These are phyloP conservation scores for Penicillium macrosclerotiorum DNA, from an alignment of 495 filamentous ascomycete species.

Conservation along the genomic window DNA sequence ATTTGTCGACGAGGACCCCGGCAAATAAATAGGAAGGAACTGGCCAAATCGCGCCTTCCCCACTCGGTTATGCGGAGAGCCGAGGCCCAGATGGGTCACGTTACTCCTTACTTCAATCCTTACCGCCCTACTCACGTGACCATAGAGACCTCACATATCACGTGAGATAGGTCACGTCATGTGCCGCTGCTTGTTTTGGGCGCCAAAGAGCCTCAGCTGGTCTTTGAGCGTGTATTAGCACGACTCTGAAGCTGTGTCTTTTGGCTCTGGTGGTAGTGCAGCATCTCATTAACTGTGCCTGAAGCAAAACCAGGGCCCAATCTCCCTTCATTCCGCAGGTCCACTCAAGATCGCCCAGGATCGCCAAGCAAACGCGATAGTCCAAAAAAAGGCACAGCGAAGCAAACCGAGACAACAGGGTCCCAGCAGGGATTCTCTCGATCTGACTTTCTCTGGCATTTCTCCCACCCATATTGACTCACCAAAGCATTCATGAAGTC, in stretches of 20 bases:
- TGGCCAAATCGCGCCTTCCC: slow-evolving; percentile 9
- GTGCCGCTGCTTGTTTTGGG: slow-evolving; percentile 17
- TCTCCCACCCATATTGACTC: neutral
- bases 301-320: slow-evolving; percentile 9
- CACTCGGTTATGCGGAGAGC: slow-evolving; percentile 26
- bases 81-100: slow-evolving; percentile 21
- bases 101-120: no score
- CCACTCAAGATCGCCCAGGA: slow-evolving; percentile 20
- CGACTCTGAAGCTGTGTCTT: neutral
- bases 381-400: neutral
- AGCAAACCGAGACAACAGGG: slow-evolving; percentile 2
- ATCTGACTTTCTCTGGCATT: neutral
- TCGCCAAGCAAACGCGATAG: slow-evolving; percentile 19
- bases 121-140: slow-evolving; percentile 18
- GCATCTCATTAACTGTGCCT: neutral
- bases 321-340: slow-evolving; percentile 30
- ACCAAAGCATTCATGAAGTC: slow-evolving; percentile 42
- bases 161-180: slow-evolving; percentile 22
- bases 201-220: slow-evolving; percentile 2
- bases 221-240: neutral
- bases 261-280: neutral
- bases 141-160: neutral
- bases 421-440: neutral
- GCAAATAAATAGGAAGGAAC: slow-evolving; percentile 7
- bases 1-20: neutral